Evolutionary conservation across 2,329 filamentous ascomycete genomes (phyloP), one percentile per base, ranked within the genome.

Genomic region (Fusarium fujikuroi): DNA sequence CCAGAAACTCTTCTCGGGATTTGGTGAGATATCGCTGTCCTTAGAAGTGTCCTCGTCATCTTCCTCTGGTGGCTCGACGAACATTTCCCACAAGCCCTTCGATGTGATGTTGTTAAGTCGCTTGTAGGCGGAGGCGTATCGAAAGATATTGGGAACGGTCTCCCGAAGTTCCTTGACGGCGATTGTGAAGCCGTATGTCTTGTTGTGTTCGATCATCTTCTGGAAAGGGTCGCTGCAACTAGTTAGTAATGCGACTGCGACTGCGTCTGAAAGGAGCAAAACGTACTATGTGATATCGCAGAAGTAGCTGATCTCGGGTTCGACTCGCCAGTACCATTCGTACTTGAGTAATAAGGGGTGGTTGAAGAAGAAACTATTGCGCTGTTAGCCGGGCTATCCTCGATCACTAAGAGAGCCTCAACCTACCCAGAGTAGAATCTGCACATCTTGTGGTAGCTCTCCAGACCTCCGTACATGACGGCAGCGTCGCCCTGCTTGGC

Each of bases 241-340:
- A 19, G 69, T 77, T 61, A 77, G 70, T 34, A 40, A 44, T 36
- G 43, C n/a, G 21, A 16, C 18, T 36, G 43, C n/a, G 18, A 16
- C 18, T 14, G 25, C 7, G 16, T 3, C 46, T 30, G 19, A 19
- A 21, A 9, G 11, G 21, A 32, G 21, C 21, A 23, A 11, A 43
- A 75, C 79, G 47, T 90, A 95, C 93, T 99, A 99, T 74, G 96
- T 99, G 76, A 99, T 98, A 81, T 99, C 96, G 84, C 96, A 99
- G 86, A 99, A 99, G 86, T 98, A 99, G 85, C 95, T 98, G 89
- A 99, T 98, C 84, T 99, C 96, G 74, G 96, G 96, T 87, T 99
- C 96, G 77, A 99, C 87, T 73, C 96, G 94, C 96, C 96, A 99
- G 87, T 99, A 99, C 96, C 96, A 99, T 81, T 98, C 95, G 84